Conservation (phyloP, 805 yeast genomes). For the Ogataea methanolica region DNA sequence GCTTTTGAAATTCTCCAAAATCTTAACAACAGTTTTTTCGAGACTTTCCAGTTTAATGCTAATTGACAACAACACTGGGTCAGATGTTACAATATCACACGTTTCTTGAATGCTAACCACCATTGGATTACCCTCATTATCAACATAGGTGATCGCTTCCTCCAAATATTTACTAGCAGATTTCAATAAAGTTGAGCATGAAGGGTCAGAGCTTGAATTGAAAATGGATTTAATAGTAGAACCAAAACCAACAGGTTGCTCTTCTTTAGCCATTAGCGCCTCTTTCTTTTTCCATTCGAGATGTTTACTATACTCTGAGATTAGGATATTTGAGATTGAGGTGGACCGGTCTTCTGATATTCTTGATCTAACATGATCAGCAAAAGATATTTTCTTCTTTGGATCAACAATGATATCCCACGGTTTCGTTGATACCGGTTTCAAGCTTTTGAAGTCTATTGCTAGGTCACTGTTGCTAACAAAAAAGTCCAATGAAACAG, state of each 20-base stretch:
- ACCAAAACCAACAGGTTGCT: constrained; percentile 10
- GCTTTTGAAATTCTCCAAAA: constrained; percentile 21
- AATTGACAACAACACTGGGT: constrained; percentile 60
- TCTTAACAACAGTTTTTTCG: constrained; percentile 42
- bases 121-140: constrained; percentile 27
- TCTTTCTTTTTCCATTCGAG: constrained; percentile 26
- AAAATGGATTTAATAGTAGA: constrained; percentile 23
- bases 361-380: constrained; percentile 54
- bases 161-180: constrained; percentile 51
- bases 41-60: constrained; percentile 60
- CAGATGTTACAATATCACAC: constrained; percentile 58
- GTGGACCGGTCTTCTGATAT: constrained; percentile 41
- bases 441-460: constrained; percentile 51
- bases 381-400: constrained; percentile 43
- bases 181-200: constrained; percentile 31
- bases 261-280: constrained; percentile 3
- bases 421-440: constrained; percentile 49
- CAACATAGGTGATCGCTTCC: constrained; percentile 56
- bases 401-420: constrained; percentile 52
- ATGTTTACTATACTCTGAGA: constrained; percentile 34
- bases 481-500: constrained; percentile 52
- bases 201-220: constrained; percentile 22
- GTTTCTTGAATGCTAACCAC: constrained; percentile 62
- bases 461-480: constrained; percentile 59
- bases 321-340: constrained; percentile 35